Evolutionary conservation across 306 rosid genomes (phyloP).

Genomic region (Cucurbita ficifolia): DNA sequence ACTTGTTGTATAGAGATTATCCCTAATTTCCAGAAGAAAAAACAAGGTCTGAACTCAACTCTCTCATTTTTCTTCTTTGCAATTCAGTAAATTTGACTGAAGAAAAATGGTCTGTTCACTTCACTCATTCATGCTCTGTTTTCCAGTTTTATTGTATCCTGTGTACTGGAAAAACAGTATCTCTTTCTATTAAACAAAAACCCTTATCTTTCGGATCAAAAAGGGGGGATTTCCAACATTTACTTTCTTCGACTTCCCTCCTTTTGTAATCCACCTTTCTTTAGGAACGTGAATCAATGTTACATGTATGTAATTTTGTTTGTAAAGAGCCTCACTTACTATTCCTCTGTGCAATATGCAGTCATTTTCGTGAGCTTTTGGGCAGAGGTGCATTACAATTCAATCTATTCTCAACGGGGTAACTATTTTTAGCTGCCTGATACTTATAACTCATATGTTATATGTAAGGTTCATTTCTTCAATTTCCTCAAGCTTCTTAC

Average conservation of each 20-base stretch:
- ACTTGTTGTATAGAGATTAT: conserved; percentile 70
- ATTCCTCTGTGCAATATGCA: conserved; percentile 19
- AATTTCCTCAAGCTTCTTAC: not conserved
- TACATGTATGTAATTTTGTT: not conserved
- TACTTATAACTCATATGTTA: not conserved
- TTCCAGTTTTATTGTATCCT: not conserved
- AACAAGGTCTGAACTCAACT: conserved; percentile 26
- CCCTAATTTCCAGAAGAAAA: conserved; percentile 43
- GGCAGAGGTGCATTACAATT: conserved; percentile 98
- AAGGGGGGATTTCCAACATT: not conserved
- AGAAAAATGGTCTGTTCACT: not conserved
- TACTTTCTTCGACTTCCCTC: not conserved
- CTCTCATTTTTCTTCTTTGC: not conserved
- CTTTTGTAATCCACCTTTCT: not conserved
- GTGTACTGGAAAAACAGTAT: not conserved
- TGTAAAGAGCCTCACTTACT: not conserved
- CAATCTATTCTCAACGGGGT: conserved; percentile 84
- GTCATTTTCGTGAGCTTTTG: conserved; percentile 81
- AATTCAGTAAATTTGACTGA: not conserved
- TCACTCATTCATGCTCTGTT: not conserved
- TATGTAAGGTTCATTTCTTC: not conserved
- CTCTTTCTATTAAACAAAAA: not conserved
- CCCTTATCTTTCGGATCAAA: not conserved
- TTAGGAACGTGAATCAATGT: not conserved
- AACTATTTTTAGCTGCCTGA: conserved; percentile 1